Evolutionary conservation across 306 rosid genomes (phyloP).

Genomic region (Geum urbanum): DNA sequence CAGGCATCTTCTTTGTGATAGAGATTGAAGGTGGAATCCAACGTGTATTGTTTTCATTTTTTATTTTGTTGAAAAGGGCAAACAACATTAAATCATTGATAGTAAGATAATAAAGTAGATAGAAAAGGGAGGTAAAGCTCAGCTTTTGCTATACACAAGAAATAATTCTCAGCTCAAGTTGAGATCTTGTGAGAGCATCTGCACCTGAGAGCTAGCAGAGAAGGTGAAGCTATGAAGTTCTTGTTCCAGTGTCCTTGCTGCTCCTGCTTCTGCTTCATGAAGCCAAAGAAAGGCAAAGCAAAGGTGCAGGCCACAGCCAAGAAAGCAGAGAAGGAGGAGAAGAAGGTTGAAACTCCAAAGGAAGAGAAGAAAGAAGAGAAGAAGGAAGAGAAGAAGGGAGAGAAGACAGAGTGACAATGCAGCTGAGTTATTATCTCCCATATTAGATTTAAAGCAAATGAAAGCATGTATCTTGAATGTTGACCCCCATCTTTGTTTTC

Average conservation of each 20-base stretch:
- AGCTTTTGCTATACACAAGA: background rate
- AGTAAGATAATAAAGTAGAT: conserved; percentile 22
- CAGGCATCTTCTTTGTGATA: conserved; percentile 33
- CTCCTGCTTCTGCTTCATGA: conserved; percentile 67
- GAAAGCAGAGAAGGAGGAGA: conserved; percentile 16
- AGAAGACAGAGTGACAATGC: conserved; percentile 39
- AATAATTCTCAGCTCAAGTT: background rate
- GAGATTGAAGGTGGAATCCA: conserved; percentile 60
- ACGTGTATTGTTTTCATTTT: background rate
- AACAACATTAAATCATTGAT: background rate
- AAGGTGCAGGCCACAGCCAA: conserved; percentile 35
- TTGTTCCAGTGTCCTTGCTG: conserved; percentile 64
- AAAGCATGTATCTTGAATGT: background rate
- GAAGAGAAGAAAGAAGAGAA: conserved; percentile 24
- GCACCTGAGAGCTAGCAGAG: conserved; percentile 7
- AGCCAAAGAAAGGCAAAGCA: conserved; percentile 55
- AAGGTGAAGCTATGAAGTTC: conserved; percentile 44
- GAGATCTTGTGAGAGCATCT: background rate
- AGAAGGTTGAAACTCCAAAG: conserved; percentile 25
- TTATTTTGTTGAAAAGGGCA: background rate
- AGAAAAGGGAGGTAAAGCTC: conserved; percentile 9
- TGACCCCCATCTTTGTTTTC: background rate
- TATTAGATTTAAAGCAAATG: background rate
- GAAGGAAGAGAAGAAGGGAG: conserved; percentile 35
- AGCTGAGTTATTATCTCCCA: conserved; percentile 5